These are phyloP conservation scores for Colletotrichum abscissum DNA, from an alignment of 2,329 filamentous ascomycete genomes.

Conservation along the genomic window DNA sequence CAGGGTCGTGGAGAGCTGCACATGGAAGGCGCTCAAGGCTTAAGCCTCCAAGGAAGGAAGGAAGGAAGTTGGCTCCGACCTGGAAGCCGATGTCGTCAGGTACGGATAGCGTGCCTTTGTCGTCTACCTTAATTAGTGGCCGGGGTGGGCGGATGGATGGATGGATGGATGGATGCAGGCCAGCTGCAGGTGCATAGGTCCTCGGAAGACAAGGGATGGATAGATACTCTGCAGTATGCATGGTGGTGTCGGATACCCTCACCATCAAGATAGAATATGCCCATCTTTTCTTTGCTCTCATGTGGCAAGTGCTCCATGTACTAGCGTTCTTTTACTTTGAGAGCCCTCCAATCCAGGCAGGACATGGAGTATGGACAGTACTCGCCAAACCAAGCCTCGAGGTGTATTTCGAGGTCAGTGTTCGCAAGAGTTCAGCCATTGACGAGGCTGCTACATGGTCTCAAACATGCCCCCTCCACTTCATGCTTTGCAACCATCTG, in stretches of 20 bases:
- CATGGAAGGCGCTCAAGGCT: neutral
- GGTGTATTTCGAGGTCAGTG: slow-evolving; percentile 11
- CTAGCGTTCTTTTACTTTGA: neutral
- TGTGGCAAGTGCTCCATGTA: neutral
- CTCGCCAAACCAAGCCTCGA: neutral
- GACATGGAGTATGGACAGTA: neutral
- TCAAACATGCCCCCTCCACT: slow-evolving; percentile 32
- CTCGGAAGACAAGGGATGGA: neutral
- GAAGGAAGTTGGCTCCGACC: neutral
- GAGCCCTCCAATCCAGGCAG: neutral
- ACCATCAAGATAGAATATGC: neutral
- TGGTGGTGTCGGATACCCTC: neutral
- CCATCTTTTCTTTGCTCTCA: neutral
- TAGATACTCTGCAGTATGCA: neutral
- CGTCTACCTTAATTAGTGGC: neutral
- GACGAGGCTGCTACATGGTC: slow-evolving; percentile 28
- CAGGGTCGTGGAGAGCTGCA: slow-evolving; percentile 17
- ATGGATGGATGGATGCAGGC: neutral
- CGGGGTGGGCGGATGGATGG: neutral
- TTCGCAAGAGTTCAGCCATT: slow-evolving; percentile 1
- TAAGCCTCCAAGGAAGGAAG: neutral
- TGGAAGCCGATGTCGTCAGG: neutral
- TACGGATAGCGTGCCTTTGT: neutral
- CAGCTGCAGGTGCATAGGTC: neutral
- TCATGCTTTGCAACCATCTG: slow-evolving; percentile 9